A percentile compares a stretch with the other conserved stretches of the same genome.
Conservation (phyloP, 75 land plant species). For the Larix kaempferi region DNA sequence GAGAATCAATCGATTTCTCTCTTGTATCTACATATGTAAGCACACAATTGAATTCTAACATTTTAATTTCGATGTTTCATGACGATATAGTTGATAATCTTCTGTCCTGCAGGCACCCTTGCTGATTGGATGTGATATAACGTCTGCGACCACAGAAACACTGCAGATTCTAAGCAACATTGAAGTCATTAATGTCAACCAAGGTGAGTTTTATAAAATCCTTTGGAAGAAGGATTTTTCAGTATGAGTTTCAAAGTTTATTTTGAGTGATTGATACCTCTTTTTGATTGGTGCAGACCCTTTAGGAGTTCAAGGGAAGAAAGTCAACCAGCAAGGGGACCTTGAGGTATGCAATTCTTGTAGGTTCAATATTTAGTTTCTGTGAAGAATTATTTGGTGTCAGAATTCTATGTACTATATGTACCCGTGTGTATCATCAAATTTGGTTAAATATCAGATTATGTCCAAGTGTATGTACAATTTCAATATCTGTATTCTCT, state of each 20-base stretch:
- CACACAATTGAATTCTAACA: too few relatives aligned
- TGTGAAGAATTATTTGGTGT: too few relatives aligned
- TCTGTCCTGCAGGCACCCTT: conserved; percentile 65
- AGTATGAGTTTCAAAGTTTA: neutral
- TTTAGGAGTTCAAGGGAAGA: conserved; percentile 82
- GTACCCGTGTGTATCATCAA: too few relatives aligned
- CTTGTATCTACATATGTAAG: too few relatives aligned
- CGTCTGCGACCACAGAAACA: conserved; percentile 48
- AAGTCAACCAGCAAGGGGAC: conserved; percentile 40
- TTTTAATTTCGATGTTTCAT: neutral
- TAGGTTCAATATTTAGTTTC: too few relatives aligned
- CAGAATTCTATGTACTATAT: too few relatives aligned
- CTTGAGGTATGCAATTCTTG: conserved; percentile 37
- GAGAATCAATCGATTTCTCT: too few relatives aligned
- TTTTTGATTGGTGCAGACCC: conserved; percentile 28
- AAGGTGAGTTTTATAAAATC: conserved; percentile 38
- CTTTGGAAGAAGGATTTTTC: neutral
- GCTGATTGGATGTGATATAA: conserved; percentile 78
- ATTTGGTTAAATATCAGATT: too few relatives aligned
- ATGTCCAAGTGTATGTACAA: too few relatives aligned
- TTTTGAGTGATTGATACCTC: neutral
- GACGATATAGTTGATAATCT: too few relatives aligned
- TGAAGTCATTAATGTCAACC: conserved; percentile 82
- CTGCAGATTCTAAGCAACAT: conserved; percentile 51
- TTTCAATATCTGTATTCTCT: too few relatives aligned